Conservation (phyloP, 805 yeast species). For the Candida wancherniae region DNA sequence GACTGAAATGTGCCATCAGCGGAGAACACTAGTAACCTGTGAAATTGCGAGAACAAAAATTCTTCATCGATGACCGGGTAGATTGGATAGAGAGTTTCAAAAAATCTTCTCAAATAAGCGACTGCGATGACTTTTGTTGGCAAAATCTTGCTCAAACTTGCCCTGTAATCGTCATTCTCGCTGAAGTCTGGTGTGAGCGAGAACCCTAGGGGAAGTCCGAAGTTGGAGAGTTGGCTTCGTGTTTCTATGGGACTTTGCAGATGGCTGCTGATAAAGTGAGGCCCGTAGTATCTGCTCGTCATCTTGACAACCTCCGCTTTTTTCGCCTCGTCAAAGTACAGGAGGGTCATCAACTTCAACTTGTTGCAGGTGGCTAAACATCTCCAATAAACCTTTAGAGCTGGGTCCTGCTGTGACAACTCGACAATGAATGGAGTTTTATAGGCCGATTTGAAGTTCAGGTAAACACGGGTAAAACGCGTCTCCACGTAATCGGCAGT, state of each 20-base stretch:
- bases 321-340: slow-evolving; percentile 2
- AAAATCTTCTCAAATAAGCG: slow-evolving; percentile 13
- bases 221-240: slow-evolving; percentile 8
- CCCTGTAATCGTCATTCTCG: slow-evolving; percentile 9
- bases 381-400: slow-evolving; percentile 15
- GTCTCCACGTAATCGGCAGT: slow-evolving; percentile 6
- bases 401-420: slow-evolving; percentile 19
- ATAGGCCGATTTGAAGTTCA: slow-evolving; percentile 7
- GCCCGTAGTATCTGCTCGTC: slow-evolving; percentile 8
- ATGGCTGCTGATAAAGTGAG: slow-evolving; percentile 6
- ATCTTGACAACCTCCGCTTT: slow-evolving; percentile 8
- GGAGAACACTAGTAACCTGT: slow-evolving; percentile 7
- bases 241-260: slow-evolving; percentile 7
- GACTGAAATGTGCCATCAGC: slow-evolving; percentile 4
- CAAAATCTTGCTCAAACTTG: slow-evolving; percentile 8
- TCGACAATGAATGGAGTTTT: slow-evolving; percentile 13
- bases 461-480: slow-evolving; percentile 2
- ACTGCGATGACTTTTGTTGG: slow-evolving; percentile 9
- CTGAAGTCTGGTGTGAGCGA: slow-evolving; percentile 4
- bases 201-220: slow-evolving; percentile 13
- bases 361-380: slow-evolving; percentile 7
- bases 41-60: slow-evolving; percentile 6
- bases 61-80: slow-evolving; percentile 16
- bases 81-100: slow-evolving; percentile 14
- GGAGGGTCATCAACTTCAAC: slow-evolving; percentile 11